Evolutionary conservation across 495 filamentous ascomycete species (phyloP).

Genomic region (Neurospora sp.): DNA sequence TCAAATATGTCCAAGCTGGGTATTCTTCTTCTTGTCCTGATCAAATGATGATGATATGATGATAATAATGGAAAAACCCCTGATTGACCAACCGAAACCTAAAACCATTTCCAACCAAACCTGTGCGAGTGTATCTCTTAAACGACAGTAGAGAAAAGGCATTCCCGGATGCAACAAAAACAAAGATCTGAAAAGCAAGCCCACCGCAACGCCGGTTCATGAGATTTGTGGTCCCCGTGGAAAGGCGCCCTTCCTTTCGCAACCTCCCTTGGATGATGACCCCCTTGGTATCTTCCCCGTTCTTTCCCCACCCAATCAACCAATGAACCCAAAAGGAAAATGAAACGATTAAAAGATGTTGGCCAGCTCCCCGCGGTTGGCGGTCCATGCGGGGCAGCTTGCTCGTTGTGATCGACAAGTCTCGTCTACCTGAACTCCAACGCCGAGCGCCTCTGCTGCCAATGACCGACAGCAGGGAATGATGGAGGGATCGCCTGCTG

Average conservation of each 20-base stretch:
- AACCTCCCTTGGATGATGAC: conserved; percentile 4
- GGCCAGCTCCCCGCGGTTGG: not conserved
- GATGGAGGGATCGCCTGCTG: not conserved
- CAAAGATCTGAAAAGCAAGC: conserved; percentile 1
- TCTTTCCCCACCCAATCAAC: not conserved
- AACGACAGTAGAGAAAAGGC: conserved; percentile 15
- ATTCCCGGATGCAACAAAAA: conserved; percentile 3
- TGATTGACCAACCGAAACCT: not conserved
- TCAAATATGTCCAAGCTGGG: conserved; percentile 5
- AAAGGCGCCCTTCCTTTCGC: conserved; percentile 3
- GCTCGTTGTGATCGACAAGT: not conserved
- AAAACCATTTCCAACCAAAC: conserved; percentile 2
- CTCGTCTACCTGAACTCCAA: not conserved
- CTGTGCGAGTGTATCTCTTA: conserved; percentile 5
- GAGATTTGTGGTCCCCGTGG: conserved; percentile 15
- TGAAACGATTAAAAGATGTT: not conserved
- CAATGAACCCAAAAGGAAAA: conserved; percentile 3
- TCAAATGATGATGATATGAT: not conserved
- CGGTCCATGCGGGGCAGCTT: not conserved
- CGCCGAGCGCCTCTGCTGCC: not conserved
- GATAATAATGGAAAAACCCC: not conserved
- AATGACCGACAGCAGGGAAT: not conserved
- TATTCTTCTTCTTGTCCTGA: conserved; percentile 1
- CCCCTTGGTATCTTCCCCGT: not conserved
- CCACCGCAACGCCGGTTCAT: conserved; percentile 17